phyloP scores from a whole-genome alignment of 2,329 filamentous ascomycete species.

The Gaeumannomyces sp. region DNA sequence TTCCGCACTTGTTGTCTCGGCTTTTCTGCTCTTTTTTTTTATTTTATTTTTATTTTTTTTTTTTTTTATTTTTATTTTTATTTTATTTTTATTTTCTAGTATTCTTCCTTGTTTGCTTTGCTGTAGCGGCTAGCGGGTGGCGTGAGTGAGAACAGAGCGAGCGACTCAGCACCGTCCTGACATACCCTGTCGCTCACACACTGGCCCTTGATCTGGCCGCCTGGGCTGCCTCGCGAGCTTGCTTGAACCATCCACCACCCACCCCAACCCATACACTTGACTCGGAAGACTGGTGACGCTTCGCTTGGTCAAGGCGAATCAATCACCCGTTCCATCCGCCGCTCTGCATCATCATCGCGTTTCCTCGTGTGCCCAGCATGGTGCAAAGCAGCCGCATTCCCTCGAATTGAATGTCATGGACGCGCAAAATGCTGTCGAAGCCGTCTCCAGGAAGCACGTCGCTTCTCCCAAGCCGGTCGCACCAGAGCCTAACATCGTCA shows the following conservation, averaged over 20 bases:
- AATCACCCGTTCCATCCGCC: slow-evolving; percentile 5
- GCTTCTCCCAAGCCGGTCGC: slow-evolving; percentile 41
- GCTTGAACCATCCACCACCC: background rate
- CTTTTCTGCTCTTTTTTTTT: background rate
- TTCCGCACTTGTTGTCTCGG: background rate
- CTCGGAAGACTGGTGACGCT: slow-evolving; percentile 5
- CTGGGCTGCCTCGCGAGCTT: background rate
- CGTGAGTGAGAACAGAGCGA: slow-evolving; percentile 8
- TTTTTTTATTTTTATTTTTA: slow-evolving; percentile 8
- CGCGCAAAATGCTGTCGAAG: slow-evolving; percentile 62
- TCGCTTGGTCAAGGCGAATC: slow-evolving; percentile 6
- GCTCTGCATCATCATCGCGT: background rate
- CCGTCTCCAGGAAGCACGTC: slow-evolving; percentile 53
- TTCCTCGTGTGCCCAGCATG: slow-evolving; percentile 47
- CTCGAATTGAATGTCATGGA: slow-evolving; percentile 60
- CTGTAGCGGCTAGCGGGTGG: slow-evolving; percentile 7
- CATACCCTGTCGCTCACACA: background rate
- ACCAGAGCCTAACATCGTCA: slow-evolving; percentile 28
- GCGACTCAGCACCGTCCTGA: background rate
- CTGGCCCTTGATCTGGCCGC: slow-evolving; percentile 4
- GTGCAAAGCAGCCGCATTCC: slow-evolving; percentile 45
- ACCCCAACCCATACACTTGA: background rate
- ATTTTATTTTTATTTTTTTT: slow-evolving; percentile 5
- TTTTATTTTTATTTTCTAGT: slow-evolving; percentile 6
- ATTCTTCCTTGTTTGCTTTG: background rate